Conservation (phyloP, 495 filamentous ascomycete species). For the Oleoguttula mirabilis region DNA sequence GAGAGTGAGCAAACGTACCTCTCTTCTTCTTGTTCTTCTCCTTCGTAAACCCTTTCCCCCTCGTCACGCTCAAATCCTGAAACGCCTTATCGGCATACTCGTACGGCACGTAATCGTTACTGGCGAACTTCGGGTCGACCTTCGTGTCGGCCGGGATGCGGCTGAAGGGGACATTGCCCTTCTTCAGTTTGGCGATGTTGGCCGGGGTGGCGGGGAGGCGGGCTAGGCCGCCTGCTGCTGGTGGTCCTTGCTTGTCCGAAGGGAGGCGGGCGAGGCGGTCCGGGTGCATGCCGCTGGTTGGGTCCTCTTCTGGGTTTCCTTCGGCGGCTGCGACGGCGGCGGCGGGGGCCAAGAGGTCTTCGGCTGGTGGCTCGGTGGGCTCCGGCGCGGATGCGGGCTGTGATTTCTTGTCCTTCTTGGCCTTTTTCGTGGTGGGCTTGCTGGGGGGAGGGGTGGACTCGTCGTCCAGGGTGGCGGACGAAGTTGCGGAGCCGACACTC, state of each 20-base stretch:
- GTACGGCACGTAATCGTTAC: conserved; percentile 66
- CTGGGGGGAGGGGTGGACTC: conserved; percentile 1
- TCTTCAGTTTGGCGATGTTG: conserved; percentile 31
- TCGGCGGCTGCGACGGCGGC: not conserved
- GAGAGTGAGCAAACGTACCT: too few species aligned
- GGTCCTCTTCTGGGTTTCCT: conserved; percentile 7
- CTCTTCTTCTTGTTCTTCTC: conserved; percentile 98
- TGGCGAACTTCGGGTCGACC: conserved; percentile 49
- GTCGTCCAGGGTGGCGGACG: conserved; percentile 15
- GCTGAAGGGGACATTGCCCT: conserved; percentile 49
- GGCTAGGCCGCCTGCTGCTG: not conserved
- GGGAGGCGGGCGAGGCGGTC: conserved; percentile 19
- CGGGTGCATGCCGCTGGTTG: conserved; percentile 5
- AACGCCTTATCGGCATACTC: conserved; percentile 83
- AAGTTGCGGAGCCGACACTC: conserved; percentile 12
- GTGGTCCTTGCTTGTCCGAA: not conserved
- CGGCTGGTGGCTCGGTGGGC: too few species aligned
- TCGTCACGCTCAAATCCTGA: conserved; percentile 75
- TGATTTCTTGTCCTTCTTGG: not conserved
- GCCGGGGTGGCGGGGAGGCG: conserved; percentile 3
- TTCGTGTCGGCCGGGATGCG: conserved; percentile 46
- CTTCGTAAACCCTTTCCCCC: conserved; percentile 96
- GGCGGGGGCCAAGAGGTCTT: not conserved
- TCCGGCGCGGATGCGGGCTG: too few species aligned
- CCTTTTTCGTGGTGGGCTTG: conserved; percentile 1